Evolutionary conservation across 2,329 filamentous ascomycete genomes (phyloP).

Genomic region (Phialophora verrucosa): DNA sequence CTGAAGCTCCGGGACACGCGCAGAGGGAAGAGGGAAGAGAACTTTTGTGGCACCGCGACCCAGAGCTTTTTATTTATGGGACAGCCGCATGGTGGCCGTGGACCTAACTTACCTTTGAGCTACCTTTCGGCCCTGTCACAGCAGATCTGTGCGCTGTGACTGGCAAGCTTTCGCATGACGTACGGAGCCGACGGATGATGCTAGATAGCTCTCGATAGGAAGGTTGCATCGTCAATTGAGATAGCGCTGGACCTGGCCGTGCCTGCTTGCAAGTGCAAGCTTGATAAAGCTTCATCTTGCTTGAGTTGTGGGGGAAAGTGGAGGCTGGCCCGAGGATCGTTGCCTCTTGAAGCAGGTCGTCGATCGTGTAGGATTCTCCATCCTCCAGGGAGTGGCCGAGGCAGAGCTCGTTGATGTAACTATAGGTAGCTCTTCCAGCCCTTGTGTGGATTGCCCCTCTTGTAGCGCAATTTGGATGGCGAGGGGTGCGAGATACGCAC

Average conservation of each 20-base stretch:
- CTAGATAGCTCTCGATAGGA: constrained; percentile 27
- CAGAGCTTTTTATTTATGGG: constrained; percentile 16
- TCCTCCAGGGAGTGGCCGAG: background rate
- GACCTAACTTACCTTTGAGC: constrained; percentile 5
- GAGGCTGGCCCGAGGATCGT: constrained; percentile 20
- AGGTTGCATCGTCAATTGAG: constrained; percentile 30
- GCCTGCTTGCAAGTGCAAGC: background rate
- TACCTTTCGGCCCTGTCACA: constrained; percentile 8
- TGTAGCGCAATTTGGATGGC: background rate
- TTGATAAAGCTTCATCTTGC: constrained; percentile 29
- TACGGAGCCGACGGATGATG: background rate
- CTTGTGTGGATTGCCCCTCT: background rate
- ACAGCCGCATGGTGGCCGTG: background rate
- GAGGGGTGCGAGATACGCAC: background rate
- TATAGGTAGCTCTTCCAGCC: background rate
- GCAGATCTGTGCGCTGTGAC: constrained; percentile 2
- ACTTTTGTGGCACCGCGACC: background rate
- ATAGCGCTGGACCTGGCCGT: background rate
- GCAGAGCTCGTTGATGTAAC: constrained; percentile 14
- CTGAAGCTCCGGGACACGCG: background rate
- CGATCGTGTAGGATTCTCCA: background rate
- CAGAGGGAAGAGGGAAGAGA: constrained; percentile 5
- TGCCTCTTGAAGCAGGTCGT: constrained; percentile 31
- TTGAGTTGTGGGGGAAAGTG: constrained; percentile 22
- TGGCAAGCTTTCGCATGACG: constrained; percentile 23